Base-by-base conservation (phyloP, 192 early-diverging fungal genomes). In the Coemansia brasiliensis region DNA sequence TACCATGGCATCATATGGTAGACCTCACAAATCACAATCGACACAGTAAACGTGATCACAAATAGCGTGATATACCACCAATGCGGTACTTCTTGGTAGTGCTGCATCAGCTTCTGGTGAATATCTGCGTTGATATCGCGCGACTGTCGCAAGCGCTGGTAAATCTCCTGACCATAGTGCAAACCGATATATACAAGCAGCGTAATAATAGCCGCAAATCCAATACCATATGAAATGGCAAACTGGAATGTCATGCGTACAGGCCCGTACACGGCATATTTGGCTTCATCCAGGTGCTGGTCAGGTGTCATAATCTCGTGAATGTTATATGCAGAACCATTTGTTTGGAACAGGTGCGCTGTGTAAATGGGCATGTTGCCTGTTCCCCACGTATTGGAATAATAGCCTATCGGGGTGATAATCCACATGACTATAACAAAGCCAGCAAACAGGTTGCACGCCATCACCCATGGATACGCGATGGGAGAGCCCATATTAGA, bases 351-450 rank as follows among this genome's bases (percentile, higher is more conserved):
- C 49, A 81, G 65, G 57, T 74, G 72, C 20, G 86, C 81, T 37
- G 85, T 84, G 73, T 87, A 90, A 18, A 87, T 84, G 2, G 86
- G 86, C 64, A 86, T 82, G 43, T 69, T 68, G 44, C 79, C 67
- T 10, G 79, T 69, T 9, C 72, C 79, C 87, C 85, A 87, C 38
- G 81, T 55, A 61, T 90, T 81, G 24, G 81, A 75, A 68, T 87
- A 90, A 48, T 90, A 90, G 9, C 85, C 76, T 55, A 85, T 83
- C 6, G 90, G 92, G 9, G 85, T 84, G 32, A 90, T 67, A 54
- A 90, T 72, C 86, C 88, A 93, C 72, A 88, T 85, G 43, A 87
- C 84, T 45, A 87, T 78, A 17, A 86, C 72, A 45, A 87, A 86
- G 9, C 86, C 86, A 3, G 83, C 82, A 59, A 90, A 82, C 61